Evolutionary conservation across 805 yeast species (phyloP), one percentile per base, ranked within the genome.

Genomic region (Metschnikowia cubensis): DNA sequence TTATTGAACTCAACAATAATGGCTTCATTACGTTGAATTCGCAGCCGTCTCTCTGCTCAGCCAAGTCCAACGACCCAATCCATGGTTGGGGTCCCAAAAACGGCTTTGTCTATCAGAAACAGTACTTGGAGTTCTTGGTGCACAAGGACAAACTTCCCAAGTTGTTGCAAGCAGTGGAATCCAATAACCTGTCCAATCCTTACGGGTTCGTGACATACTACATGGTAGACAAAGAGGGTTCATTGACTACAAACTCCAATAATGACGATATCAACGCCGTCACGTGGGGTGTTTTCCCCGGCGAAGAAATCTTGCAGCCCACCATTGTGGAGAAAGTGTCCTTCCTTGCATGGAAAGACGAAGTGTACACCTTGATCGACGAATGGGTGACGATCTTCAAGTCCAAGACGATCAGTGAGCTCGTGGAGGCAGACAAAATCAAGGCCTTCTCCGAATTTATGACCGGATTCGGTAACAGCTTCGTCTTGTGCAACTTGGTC

Each of bases 321-420:
- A 92, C 98, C 0, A 89, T 92, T 65, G 97, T 92, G 18, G 98
- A 92, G 66, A 85, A 84, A 62, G 82, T 84, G 35, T 89, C 97
- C 2, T 92, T 92, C 69, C 73, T 91, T 59, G 98, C 98, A 13
- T 92, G 98, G 98, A 91, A 89, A 66, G 97, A 92, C 66, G 98
- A 92, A 68, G 92, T 92, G 36, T 92, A 79, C 76, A 77, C 89
- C 55, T 83, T 92, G 53, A 77, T 90, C 47, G 74, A 78, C 45
- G 96, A 89, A 65, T 92, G 98, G 98, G 75, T 73, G 57, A 69
- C 73, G 40, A 77, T 80, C 45, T 78, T 77, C 59, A 63, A 68
- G 53, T 65, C 71, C 50, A 67, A 68, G 47, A 57, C 68, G 15
- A 63, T 67, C 41, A 71, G 71, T 36, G 67, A 67, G 21, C 62